Base-by-base conservation (phyloP, 805 yeast genomes). In the Metschnikowia santaceciliae region DNA sequence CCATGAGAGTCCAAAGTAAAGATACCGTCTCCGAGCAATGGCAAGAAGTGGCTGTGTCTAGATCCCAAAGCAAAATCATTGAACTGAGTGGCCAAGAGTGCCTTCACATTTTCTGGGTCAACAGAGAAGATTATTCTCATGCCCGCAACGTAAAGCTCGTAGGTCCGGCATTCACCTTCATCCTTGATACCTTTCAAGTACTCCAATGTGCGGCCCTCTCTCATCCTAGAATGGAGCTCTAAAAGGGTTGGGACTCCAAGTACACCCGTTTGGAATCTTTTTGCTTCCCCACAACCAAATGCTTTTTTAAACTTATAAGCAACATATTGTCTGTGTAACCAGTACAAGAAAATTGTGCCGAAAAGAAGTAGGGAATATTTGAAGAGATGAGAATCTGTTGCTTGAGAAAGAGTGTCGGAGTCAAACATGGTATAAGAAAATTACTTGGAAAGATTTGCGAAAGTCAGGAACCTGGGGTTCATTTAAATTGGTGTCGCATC, bases 31-130 rank as follows among this genome's bases (percentile, higher is more conserved):
- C 77, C 77, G 34, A 72, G 62, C 38, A 72, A 59, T 2, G 76
- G 74, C 46, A 51, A 48, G 53, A 72, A 70, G 40, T 68, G 72
- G 4, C 61, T 57, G 53, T 72, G 72, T 61, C 77, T 68, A 23
- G 59, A 54, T 2, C 76, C 77, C 48, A 73, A 63, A 40, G 65
- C 66, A 50, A 70, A 73, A 46, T 73, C 77, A 50, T 64, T 67
- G 51, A 72, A 73, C 48, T 71, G 76, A 22, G 76, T 71, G 38
- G 75, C 74, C 59, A 73, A 68, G 4, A 73, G 49, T 6, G 77
- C 76, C 54, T 72, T 73, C 45, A 72, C 61, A 54, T 71, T 72
- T 48, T 73, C 76, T 13, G 77, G 76, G 45, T 73, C 77, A 39
- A 55, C 55, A 19, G 76, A 70, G 45, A 54, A 47, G 34, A 66